Evolutionary conservation across 2,329 filamentous ascomycete genomes (phyloP).

Genomic region (Paecilomyces dactylethromorphus): DNA sequence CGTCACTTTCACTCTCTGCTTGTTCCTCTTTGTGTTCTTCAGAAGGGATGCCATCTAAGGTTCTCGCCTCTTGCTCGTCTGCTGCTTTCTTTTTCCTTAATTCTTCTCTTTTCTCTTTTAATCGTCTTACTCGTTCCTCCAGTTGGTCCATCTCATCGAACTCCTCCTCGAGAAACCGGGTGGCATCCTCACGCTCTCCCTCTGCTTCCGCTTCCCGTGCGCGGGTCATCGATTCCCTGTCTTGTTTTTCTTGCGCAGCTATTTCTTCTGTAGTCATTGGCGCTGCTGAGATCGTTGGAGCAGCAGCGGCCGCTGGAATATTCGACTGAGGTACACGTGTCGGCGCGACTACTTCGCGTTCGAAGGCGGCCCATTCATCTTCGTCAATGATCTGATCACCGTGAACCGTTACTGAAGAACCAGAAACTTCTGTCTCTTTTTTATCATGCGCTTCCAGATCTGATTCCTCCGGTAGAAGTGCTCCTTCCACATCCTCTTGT

Average conservation of each 20-base stretch:
- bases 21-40: conserved; percentile 13
- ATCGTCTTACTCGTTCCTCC: conserved; percentile 60
- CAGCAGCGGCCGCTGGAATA: conserved; percentile 21
- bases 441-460: conserved; percentile 1
- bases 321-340: conserved; percentile 25
- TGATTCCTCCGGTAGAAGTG: conserved; percentile 11
- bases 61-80: conserved; percentile 17
- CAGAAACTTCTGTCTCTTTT: background rate
- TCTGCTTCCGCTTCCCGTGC: conserved; percentile 50
- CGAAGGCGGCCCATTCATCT: conserved; percentile 79
- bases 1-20: conserved; percentile 38
- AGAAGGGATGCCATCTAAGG: background rate
- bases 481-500: conserved; percentile 19
- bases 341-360: conserved; percentile 65
- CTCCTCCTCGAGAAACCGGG: conserved; percentile 65
- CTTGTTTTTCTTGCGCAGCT: conserved; percentile 47
- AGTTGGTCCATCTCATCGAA: conserved; percentile 78
- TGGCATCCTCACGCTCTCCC: conserved; percentile 70
- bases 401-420: conserved; percentile 5
- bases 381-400: conserved; percentile 52
- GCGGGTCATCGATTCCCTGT: conserved; percentile 34
- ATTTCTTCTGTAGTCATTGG: conserved; percentile 60
- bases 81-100: conserved; percentile 42
- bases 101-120: conserved; percentile 67
- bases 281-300: conserved; percentile 62